Conservation (phyloP, 176 grass and related monocot species). For the Stipa capillata region DNA sequence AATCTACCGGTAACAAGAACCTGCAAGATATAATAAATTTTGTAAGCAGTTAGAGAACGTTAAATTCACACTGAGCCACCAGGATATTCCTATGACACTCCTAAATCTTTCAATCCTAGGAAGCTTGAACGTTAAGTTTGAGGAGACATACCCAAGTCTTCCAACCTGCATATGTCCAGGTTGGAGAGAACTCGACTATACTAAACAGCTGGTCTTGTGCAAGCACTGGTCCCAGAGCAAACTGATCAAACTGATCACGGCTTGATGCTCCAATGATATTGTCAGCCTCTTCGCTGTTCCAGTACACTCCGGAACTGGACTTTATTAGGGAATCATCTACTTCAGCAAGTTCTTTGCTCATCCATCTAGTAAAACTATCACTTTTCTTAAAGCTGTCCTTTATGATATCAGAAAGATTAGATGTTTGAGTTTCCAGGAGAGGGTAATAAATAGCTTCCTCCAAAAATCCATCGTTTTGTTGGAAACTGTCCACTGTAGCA, state of each 20-base stretch:
- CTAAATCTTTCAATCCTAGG: not conserved
- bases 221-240: slow-evolving; percentile 55
- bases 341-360: slow-evolving; percentile 72
- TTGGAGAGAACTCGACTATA: slow-evolving; percentile 76
- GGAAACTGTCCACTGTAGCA: slow-evolving; percentile 26
- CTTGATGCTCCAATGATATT: slow-evolving; percentile 58
- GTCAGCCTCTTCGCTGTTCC: slow-evolving; percentile 67
- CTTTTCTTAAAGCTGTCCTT: slow-evolving; percentile 56
- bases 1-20: slow-evolving; percentile 68
- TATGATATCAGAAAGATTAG: slow-evolving; percentile 48
- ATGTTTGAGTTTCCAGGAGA: slow-evolving; percentile 38
- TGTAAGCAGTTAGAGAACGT: slow-evolving; percentile 14
- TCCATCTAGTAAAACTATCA: slow-evolving; percentile 98
- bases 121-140: not conserved
- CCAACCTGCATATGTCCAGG: slow-evolving; percentile 55
- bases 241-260: slow-evolving; percentile 60
- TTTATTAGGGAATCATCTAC: slow-evolving; percentile 59
- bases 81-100: slow-evolving; percentile 1
- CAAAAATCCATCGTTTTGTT: slow-evolving; percentile 31
- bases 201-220: slow-evolving; percentile 82
- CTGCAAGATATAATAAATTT: slow-evolving; percentile 43
- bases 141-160: slow-evolving; percentile 55
- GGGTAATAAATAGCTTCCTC: slow-evolving; percentile 27
- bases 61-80: not conserved
- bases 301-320: slow-evolving; percentile 57